Base-by-base conservation (phyloP, 2,329 filamentous ascomycete genomes). In the Pseudocercospora pini-densiflorae region DNA sequence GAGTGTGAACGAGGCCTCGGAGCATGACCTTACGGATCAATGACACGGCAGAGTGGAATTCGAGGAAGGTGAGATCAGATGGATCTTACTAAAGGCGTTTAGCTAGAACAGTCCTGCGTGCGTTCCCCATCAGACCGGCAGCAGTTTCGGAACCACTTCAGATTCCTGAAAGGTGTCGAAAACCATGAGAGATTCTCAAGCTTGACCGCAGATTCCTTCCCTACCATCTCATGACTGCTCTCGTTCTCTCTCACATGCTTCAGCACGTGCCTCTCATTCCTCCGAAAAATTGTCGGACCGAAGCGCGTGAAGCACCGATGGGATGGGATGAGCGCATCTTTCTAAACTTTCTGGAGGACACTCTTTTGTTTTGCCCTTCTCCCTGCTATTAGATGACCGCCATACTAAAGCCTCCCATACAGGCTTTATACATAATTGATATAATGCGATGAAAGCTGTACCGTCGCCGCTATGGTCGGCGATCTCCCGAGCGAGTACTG, bases 361-460 rank as follows among this genome's bases (percentile, higher is more conserved):
- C 31, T 58, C 55, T 36, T 58, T 36, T 43, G 31, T 58, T 23
- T 36, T 23, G 19, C 8, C n/a, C 19, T 58, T 31, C 24, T 12
- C 33, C 24, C 5, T 43, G 21, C 57, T 36, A n/a, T 31, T 58
- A n/a, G 24, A 58, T 43, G 40, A 58, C 16, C 21, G 16, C 31
- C 55, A 16, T 59, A 27, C n/a, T 27, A 1, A 16, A 31, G 53
- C 53, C 53, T 55, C 9, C 10, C n/a, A 27, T 12, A 27, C 24
- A 29, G 53, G 53, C 53, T 55, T 33, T 19, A 21, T 31, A 21
- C 14, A 55, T 23, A 23, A 10, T 23, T 43, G 43, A 65, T 59
- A 72, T 66, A 62, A 72, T 72, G 72, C 72, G 61, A 74, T 74
- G 72, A 72, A 63, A 66, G 51, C 66, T 33, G 23, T 68, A 24